A percentile compares a stretch with the other conserved stretches of the same genome.
phyloP scores from a whole-genome alignment of 441 rosid genomes.

The Erysimum cheiri region DNA sequence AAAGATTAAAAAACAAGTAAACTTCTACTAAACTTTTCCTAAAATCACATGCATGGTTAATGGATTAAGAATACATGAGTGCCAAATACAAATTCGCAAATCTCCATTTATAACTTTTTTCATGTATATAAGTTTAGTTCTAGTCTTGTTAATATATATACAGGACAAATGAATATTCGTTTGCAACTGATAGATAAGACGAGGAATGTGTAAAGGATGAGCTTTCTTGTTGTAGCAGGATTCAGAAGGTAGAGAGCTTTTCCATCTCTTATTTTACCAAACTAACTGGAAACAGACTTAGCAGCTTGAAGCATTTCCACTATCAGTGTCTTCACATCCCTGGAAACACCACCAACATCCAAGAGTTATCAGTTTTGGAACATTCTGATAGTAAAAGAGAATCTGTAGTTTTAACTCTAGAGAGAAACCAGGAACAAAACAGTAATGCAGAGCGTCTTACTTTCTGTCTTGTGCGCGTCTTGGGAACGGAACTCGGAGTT shows the following conservation, averaged over 20 bases:
- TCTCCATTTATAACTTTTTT: conserved; percentile 10
- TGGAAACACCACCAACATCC: conserved; percentile 37
- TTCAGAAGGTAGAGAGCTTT: conserved; percentile 1
- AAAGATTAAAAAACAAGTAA: not conserved
- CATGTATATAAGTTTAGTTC: conserved; percentile 8
- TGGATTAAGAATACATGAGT: not conserved
- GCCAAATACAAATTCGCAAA: not conserved
- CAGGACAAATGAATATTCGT: conserved; percentile 3
- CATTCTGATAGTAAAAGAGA: not conserved
- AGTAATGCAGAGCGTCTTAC: conserved; percentile 50
- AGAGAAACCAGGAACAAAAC: not conserved
- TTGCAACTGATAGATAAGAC: not conserved
- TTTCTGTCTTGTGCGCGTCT: conserved; percentile 85
- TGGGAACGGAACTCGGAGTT: conserved; percentile 86
- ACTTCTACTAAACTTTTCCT: not conserved
- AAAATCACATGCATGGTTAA: not conserved
- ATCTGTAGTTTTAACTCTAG: conserved; percentile 17
- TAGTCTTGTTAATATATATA: conserved; percentile 32
- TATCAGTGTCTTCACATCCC: conserved; percentile 88
- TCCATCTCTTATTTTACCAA: conserved; percentile 12
- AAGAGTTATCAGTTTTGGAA: conserved; percentile 16
- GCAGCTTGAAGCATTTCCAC: conserved; percentile 95
- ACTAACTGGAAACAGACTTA: conserved; percentile 50
- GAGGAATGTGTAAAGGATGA: conserved; percentile 2
- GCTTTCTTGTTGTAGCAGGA: conserved; percentile 8